Percentiles rank a stretch among this genome's conserved stretches.
These are phyloP conservation scores for Fusarium sp. DNA, from an alignment of 2,329 filamentous ascomycete species.

Conservation along the genomic window DNA sequence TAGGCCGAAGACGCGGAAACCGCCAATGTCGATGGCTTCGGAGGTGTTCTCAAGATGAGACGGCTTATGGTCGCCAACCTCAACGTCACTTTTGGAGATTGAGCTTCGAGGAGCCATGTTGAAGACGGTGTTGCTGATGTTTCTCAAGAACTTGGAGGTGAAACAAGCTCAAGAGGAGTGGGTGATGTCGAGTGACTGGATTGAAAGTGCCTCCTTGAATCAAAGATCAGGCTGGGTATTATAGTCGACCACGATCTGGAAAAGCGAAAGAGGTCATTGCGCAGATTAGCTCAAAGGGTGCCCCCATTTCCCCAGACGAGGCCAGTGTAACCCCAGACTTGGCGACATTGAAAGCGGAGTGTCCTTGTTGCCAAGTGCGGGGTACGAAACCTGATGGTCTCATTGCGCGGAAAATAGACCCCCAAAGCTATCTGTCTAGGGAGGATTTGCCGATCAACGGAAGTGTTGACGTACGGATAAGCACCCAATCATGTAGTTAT, in stretches of 20 bases:
- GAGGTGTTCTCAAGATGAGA: conserved; percentile 26
- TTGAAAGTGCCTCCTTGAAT: background rate
- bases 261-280: conserved; percentile 5
- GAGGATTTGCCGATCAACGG: background rate
- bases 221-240: conserved; percentile 19
- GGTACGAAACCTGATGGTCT: conserved; percentile 22
- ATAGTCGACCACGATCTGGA: conserved; percentile 23
- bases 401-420: conserved; percentile 29
- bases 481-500: conserved; percentile 8
- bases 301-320: conserved; percentile 28
- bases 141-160: background rate
- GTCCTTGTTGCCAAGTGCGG: conserved; percentile 27
- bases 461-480: conserved; percentile 28
- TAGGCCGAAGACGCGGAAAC: conserved; percentile 38
- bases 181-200: conserved; percentile 2
- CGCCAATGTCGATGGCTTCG: conserved; percentile 35
- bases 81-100: conserved; percentile 40
- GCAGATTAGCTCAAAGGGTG: conserved; percentile 3
- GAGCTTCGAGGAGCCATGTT: conserved; percentile 35
- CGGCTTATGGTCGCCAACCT: conserved; percentile 25
- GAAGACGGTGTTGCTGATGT: background rate
- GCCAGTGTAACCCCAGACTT: conserved; percentile 29
- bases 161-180: background rate
- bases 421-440: background rate
- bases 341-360: conserved; percentile 20